phyloP scores from a whole-genome alignment of 2,329 filamentous ascomycete species.

The Curvularia sp. region DNA sequence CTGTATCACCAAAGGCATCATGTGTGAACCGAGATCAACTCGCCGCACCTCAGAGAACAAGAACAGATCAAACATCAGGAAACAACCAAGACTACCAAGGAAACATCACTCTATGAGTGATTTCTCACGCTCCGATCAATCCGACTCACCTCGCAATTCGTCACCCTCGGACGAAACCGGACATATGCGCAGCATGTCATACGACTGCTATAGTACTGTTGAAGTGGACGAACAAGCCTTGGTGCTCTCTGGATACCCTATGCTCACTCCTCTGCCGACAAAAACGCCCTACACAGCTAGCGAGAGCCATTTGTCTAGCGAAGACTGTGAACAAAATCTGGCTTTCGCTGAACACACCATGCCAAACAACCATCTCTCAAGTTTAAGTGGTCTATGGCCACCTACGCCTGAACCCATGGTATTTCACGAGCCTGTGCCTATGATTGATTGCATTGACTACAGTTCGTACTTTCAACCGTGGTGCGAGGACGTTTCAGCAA shows the following conservation, averaged over 20 bases:
- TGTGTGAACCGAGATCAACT: slow-evolving; percentile 48
- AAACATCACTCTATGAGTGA: slow-evolving; percentile 29
- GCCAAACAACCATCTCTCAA: slow-evolving; percentile 20
- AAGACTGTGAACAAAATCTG: slow-evolving; percentile 34
- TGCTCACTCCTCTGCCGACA: slow-evolving; percentile 39
- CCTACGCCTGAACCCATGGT: slow-evolving; percentile 41
- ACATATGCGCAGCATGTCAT: slow-evolving; percentile 34
- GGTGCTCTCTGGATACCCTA: slow-evolving; percentile 32
- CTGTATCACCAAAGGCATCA: slow-evolving; percentile 46
- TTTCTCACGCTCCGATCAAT: slow-evolving; percentile 25
- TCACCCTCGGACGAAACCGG: slow-evolving; percentile 28
- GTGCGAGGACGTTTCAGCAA: slow-evolving; percentile 32
- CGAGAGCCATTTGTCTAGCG: slow-evolving; percentile 34
- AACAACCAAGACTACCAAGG: slow-evolving; percentile 36
- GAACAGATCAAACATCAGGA: slow-evolving; percentile 39
- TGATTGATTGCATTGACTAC: slow-evolving; percentile 28
- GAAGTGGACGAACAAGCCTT: slow-evolving; percentile 36
- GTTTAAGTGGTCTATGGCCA: slow-evolving; percentile 15
- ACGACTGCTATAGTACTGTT: slow-evolving; percentile 38
- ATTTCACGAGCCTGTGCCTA: slow-evolving; percentile 32
- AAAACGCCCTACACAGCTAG: slow-evolving; percentile 34
- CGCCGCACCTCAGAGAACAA: slow-evolving; percentile 46
- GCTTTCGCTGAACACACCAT: slow-evolving; percentile 25
- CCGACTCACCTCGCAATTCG: slow-evolving; percentile 34
- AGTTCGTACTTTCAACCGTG: slow-evolving; percentile 34